phyloP scores from a whole-genome alignment of 139 green algal species.

The Micractinium sp. region DNA sequence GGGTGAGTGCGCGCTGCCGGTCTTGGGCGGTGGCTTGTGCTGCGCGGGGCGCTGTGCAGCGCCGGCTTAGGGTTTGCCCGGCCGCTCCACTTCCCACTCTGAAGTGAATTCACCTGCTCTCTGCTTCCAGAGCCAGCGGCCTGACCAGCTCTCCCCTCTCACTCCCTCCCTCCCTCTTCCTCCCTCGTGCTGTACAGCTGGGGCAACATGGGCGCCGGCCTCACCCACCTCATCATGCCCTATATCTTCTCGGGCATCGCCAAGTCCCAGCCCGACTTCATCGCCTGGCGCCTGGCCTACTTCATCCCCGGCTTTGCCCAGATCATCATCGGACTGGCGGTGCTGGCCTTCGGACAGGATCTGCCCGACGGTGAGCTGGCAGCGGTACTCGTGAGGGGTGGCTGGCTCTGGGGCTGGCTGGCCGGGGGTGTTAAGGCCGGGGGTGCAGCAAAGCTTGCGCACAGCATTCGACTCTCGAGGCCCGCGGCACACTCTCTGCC shows the following conservation, averaged over 20 bases:
- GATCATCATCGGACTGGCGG: constrained; percentile 71
- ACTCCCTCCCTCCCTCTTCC: not conserved
- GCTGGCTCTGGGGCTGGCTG: too few relatives aligned
- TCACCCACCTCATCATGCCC: constrained; percentile 95
- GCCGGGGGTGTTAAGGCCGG: too few relatives aligned
- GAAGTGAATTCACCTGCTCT: too few relatives aligned
- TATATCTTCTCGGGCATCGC: constrained; percentile 73
- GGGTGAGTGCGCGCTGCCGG: constrained; percentile 37
- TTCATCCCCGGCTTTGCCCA: constrained; percentile 79
- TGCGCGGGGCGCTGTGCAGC: too few relatives aligned
- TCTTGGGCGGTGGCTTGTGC: not conserved
- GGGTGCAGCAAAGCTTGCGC: too few relatives aligned
- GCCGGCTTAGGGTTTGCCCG: too few relatives aligned
- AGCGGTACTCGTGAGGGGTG: not conserved
- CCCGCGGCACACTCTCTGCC: too few relatives aligned
- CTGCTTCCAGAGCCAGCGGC: not conserved
- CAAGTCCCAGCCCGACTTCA: constrained; percentile 55
- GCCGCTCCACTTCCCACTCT: too few relatives aligned
- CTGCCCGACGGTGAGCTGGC: constrained; percentile 68
- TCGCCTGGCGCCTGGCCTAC: constrained; percentile 90
- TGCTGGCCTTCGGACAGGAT: constrained; percentile 76
- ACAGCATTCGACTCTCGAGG: too few relatives aligned
- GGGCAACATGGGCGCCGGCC: constrained; percentile 92
- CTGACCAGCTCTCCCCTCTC: not conserved
- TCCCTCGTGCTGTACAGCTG: constrained; percentile 40